These are phyloP conservation scores for Clavispora phyllophila DNA, from an alignment of 805 yeast genomes.

Conservation along the genomic window DNA sequence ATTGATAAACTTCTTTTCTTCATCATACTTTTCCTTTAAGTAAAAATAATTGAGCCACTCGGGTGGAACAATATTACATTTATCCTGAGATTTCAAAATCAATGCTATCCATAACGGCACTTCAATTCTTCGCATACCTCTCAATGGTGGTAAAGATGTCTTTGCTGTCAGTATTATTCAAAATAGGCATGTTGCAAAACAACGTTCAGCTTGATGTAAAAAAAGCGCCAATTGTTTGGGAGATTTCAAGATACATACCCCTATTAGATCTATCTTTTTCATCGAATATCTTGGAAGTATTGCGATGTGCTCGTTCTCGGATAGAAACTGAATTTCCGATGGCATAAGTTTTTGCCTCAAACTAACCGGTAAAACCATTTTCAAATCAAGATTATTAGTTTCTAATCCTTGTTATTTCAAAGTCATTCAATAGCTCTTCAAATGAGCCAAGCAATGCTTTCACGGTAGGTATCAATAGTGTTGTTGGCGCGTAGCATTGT, in stretches of 20 bases:
- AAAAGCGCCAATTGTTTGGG: not conserved
- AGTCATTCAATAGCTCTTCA: too few relatives aligned
- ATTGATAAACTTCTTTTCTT: conserved; percentile 53
- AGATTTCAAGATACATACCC: conserved; percentile 35
- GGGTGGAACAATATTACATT: conserved; percentile 84
- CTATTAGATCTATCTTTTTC: conserved; percentile 60
- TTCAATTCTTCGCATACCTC: conserved; percentile 61
- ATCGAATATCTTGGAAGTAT: conserved; percentile 76
- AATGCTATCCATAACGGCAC: conserved; percentile 89
- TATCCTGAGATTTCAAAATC: conserved; percentile 73
- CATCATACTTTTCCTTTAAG: conserved; percentile 56
- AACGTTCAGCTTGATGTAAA: not conserved
- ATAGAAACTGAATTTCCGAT: conserved; percentile 74
- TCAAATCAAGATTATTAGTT: not conserved
- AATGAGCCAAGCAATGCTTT: not conserved
- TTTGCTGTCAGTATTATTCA: conserved; percentile 19
- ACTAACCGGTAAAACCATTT: conserved; percentile 13
- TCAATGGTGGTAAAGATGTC: conserved; percentile 50
- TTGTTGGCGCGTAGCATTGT: not conserved
- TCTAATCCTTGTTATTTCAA: too few relatives aligned
- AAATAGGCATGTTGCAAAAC: not conserved
- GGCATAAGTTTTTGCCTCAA: conserved; percentile 51
- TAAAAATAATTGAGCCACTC: conserved; percentile 64
- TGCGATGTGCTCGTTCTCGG: conserved; percentile 70
- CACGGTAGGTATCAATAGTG: not conserved